phyloP scores from a whole-genome alignment of 306 rosid genomes.

The Oxytropis ochrocephala region DNA sequence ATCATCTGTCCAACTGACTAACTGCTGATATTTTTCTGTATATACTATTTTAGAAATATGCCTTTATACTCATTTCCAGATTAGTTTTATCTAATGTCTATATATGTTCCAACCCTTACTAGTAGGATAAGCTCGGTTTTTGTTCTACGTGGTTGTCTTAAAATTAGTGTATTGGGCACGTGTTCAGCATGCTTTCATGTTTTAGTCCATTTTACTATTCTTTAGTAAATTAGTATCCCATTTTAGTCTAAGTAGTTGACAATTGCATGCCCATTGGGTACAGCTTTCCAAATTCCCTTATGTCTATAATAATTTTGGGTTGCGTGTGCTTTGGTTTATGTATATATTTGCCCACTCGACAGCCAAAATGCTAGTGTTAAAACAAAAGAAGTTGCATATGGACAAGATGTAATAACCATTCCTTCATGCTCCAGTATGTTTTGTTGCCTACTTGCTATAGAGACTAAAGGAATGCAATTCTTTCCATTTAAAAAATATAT shows the following conservation, averaged over 20 bases:
- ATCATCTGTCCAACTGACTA: slow-evolving; percentile 8
- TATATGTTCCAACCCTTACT: not conserved
- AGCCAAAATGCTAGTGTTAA: slow-evolving; percentile 1
- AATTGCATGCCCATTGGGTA: not conserved
- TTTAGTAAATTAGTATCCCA: not conserved
- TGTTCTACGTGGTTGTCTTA: not conserved
- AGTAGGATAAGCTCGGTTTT: not conserved
- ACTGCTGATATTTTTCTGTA: not conserved
- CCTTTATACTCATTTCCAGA: not conserved
- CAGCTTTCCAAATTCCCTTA: not conserved
- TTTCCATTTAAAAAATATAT: not conserved
- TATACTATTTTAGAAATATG: not conserved
- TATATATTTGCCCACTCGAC: not conserved
- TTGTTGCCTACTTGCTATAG: not conserved
- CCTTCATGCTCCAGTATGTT: not conserved
- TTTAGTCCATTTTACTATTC: not conserved
- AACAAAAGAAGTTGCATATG: not conserved
- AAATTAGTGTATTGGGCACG: not conserved
- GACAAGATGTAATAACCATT: not conserved
- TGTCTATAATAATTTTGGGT: not conserved
- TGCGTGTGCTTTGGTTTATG: slow-evolving; percentile 4
- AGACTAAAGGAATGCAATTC: not conserved
- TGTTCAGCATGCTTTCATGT: not conserved
- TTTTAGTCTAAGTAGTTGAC: not conserved
- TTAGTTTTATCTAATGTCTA: not conserved